Evolutionary conservation across 306 rosid genomes (phyloP).

Genomic region (Lathyrus oleraceus): DNA sequence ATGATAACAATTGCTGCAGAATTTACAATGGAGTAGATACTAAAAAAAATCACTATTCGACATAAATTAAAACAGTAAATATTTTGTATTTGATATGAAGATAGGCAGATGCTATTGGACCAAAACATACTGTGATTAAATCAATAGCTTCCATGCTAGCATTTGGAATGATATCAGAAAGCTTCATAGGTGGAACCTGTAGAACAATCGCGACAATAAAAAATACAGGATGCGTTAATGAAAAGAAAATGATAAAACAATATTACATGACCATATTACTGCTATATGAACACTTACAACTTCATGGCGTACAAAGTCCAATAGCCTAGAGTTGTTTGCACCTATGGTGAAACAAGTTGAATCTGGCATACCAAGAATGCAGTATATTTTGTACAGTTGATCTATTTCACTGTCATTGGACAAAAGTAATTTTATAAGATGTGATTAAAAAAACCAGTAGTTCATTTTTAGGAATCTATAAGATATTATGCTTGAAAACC

Average conservation of each 20-base stretch:
- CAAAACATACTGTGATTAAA: conserved; percentile 62
- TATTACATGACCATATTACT: conserved; percentile 22
- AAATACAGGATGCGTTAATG: conserved; percentile 4
- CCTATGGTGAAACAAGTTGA: conserved; percentile 56
- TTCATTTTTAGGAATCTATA: conserved; percentile 5
- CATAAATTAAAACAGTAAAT: conserved; percentile 10
- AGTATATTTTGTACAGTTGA: conserved; percentile 77
- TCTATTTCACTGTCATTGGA: conserved; percentile 74
- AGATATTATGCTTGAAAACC: conserved; percentile 19
- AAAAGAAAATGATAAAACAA: conserved; percentile 1
- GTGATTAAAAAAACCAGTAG: conserved; percentile 15
- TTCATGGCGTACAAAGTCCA: conserved; percentile 53
- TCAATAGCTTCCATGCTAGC: conserved; percentile 84
- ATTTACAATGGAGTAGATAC: conserved; percentile 31
- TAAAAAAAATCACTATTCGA: conserved; percentile 15
- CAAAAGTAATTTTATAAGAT: conserved; percentile 34
- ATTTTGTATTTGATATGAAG: conserved; percentile 8
- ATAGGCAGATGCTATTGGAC: conserved; percentile 27
- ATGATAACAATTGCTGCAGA: conserved; percentile 66
- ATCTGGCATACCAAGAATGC: conserved; percentile 75
- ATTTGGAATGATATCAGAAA: conserved; percentile 69
- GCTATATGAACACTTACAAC: conserved; percentile 51
- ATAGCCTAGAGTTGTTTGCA: conserved; percentile 54
- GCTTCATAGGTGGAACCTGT: conserved; percentile 67
- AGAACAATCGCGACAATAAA: conserved; percentile 25